Conservation (phyloP, 495 filamentous ascomycete species). For the Penicillium fimorum region DNA sequence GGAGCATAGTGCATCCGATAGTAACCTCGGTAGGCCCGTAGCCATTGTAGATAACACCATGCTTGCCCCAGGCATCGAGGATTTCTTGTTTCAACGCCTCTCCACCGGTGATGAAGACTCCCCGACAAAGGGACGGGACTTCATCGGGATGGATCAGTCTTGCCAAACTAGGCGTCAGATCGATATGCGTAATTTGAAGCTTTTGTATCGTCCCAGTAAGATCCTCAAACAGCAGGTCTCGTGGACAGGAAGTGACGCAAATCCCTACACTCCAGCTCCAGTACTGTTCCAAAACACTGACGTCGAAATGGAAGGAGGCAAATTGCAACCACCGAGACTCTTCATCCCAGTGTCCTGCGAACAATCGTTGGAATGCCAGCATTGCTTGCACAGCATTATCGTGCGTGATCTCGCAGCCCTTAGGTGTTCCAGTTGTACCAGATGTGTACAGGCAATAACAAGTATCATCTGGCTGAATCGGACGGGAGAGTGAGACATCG, state of each 20-base stretch:
- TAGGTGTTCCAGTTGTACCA: conserved; percentile 95
- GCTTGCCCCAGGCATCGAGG: conserved; percentile 44
- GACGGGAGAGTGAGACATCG: conserved; percentile 15
- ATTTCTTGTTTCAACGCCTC: conserved; percentile 47
- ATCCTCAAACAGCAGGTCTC: conserved; percentile 77
- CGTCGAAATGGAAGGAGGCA: conserved; percentile 86
- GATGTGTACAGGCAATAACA: conserved; percentile 96
- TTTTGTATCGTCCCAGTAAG: conserved; percentile 64
- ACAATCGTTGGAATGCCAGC: conserved; percentile 43
- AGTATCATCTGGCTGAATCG: conserved; percentile 70
- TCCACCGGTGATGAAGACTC: conserved; percentile 42
- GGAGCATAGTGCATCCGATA: conserved; percentile 76
- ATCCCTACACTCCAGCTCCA: conserved; percentile 88
- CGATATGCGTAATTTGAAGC: conserved; percentile 81
- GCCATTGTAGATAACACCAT: conserved; percentile 45
- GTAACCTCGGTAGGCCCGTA: conserved; percentile 89
- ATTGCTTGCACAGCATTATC: conserved; percentile 41
- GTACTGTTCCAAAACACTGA: conserved; percentile 83
- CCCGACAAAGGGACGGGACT: conserved; percentile 34
- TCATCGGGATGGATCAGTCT: conserved; percentile 41
- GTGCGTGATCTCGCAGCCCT: conserved; percentile 77
- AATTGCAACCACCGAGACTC: conserved; percentile 81
- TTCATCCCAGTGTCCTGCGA: conserved; percentile 50
- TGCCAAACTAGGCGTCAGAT: conserved; percentile 52
- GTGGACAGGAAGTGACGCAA: conserved; percentile 70